Evolutionary conservation across 257 asterid genomes (phyloP).

Genomic region (Euphrasia confusa): DNA sequence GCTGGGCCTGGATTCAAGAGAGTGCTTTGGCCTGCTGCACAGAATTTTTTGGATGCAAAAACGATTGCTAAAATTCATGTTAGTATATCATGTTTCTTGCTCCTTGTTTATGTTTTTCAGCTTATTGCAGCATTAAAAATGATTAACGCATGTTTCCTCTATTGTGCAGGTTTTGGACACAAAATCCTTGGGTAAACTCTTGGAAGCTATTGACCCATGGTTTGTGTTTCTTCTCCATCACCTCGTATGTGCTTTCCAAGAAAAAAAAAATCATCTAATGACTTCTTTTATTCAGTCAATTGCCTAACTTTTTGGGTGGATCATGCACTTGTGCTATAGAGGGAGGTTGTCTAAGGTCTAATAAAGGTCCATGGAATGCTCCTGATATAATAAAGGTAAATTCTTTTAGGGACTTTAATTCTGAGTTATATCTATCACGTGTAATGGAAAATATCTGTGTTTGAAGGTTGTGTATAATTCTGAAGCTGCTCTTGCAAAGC

Average conservation of each 20-base stretch:
- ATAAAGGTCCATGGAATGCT: slow-evolving; percentile 93
- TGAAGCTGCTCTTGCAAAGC: slow-evolving; percentile 49
- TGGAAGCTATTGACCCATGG: slow-evolving; percentile 74
- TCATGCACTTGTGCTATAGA: slow-evolving; percentile 66
- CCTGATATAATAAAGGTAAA: slow-evolving; percentile 79
- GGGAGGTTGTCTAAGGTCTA: slow-evolving; percentile 89
- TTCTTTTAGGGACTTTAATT: slow-evolving; percentile 10
- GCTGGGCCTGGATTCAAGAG: slow-evolving; percentile 90
- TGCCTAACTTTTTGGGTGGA: slow-evolving; percentile 95
- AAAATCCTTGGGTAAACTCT: slow-evolving; percentile 71
- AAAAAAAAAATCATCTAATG: slow-evolving; percentile 19
- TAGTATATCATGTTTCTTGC: slow-evolving; percentile 16
- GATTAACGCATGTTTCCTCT: slow-evolving; percentile 19
- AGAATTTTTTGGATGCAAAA: slow-evolving; percentile 75
- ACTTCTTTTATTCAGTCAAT: slow-evolving; percentile 48
- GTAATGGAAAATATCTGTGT: slow-evolving; percentile 18
- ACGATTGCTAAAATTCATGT: slow-evolving; percentile 84
- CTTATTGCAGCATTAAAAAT: slow-evolving; percentile 7
- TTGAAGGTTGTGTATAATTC: slow-evolving; percentile 55
- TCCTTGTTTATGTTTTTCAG: background rate
- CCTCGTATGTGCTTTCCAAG: slow-evolving; percentile 18
- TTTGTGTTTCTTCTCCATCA: slow-evolving; percentile 29
- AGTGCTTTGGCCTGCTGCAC: slow-evolving; percentile 96
- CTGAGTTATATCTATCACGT: slow-evolving; percentile 31
- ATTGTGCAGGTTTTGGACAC: slow-evolving; percentile 74